Evolutionary conservation across 176 grass and related monocot species (phyloP), one percentile per base, ranked within the genome.

Genomic region (Miscanthus lutarioriparius): DNA sequence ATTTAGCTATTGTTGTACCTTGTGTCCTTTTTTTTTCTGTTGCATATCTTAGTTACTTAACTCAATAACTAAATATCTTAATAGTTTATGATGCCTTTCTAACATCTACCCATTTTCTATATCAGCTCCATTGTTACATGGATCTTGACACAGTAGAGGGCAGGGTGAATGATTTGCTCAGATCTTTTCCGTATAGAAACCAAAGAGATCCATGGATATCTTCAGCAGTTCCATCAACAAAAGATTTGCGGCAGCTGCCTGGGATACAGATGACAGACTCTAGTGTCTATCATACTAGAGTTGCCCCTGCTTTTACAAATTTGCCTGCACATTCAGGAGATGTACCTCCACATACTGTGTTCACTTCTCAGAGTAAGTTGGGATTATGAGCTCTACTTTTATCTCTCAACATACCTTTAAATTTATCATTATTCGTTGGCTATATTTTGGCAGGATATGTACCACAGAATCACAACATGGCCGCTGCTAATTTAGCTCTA

Each of bases 321-420:
- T 62, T 54, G 11, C 69, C 68, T 33, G 36, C 41, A 38, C 41
- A 5, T 79, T 37, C 67, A 85, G 80, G 76, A 61, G 82, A 51
- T 13, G 35, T 76, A 36, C 38, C 63, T 44, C 19, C 53, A 87
- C 13, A 37, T 72, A 37, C 44, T 41, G 73, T 67, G 28, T 80
- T 82, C 48, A 38, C 75, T 83, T 85, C 85, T 59, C 82, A 94
- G 12, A 80, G 90, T 92, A 80, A 90, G 92, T 92, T 80, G 22
- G 65, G 72, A 64, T 81, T 47, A 71, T 25, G 7, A 36, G 3
- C 63, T 74, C 27, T 78, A 35, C 65, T 53, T 33, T 61, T 74
- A 41, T 64, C 23, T 90, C 39, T 75, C 10, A 54, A 64, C 75
- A 45, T 38, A 70, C 28, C 69, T 82, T 74, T 28, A 61, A 47